These are phyloP conservation scores for Xylariaceae sp. DNA, from an alignment of 2,329 filamentous ascomycete species.

Conservation along the genomic window DNA sequence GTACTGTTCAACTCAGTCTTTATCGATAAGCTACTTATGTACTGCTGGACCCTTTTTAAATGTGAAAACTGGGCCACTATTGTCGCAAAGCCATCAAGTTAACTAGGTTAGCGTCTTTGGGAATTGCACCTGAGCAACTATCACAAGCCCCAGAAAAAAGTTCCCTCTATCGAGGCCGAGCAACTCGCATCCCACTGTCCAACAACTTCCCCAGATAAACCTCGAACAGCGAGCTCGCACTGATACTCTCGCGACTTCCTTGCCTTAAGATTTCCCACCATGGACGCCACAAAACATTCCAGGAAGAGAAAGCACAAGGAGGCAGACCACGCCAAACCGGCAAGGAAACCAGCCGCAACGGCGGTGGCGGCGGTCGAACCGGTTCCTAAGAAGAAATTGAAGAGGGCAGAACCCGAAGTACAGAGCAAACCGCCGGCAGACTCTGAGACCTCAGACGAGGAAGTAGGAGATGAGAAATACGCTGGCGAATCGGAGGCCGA, in stretches of 20 bases:
- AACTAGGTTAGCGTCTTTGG: no score
- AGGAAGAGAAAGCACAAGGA: slow-evolving; percentile 42
- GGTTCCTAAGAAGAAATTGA: slow-evolving; percentile 42
- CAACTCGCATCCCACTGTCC: slow-evolving; percentile 3
- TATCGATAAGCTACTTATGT: no score
- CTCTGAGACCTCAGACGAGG: slow-evolving; percentile 18
- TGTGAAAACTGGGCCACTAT: no score
- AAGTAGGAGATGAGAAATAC: slow-evolving; percentile 20
- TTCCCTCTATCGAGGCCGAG: slow-evolving; percentile 1
- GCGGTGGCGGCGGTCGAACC: slow-evolving; percentile 26
- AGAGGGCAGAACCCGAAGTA: slow-evolving; percentile 30
- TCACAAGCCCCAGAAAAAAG: slow-evolving; percentile 15
- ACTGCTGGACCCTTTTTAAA: no score
- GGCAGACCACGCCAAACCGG: slow-evolving; percentile 25
- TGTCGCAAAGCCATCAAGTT: no score
- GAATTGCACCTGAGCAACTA: no score
- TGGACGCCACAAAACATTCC: slow-evolving; percentile 28
- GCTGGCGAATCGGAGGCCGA: slow-evolving; percentile 13
- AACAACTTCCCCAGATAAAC: background rate
- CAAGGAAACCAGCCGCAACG: slow-evolving; percentile 25
- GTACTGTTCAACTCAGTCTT: no score
- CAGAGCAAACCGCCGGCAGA: slow-evolving; percentile 7
- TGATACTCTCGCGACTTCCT: background rate
- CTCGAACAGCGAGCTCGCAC: background rate
- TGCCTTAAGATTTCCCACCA: slow-evolving; percentile 12